phyloP scores from a whole-genome alignment of 2,329 filamentous ascomycete genomes.

The Orbilia brochopaga region DNA sequence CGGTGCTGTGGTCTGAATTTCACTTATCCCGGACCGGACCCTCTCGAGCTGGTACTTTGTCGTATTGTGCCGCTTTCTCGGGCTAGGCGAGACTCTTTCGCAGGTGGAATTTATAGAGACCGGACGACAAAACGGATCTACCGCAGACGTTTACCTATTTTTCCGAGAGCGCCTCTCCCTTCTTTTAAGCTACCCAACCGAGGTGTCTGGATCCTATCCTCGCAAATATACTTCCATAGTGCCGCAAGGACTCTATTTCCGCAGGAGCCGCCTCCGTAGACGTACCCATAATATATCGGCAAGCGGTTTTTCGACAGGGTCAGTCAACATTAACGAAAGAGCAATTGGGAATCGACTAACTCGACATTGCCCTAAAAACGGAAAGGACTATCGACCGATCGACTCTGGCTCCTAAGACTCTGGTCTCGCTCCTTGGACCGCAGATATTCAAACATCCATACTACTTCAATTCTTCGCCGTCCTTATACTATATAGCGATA shows the following conservation, averaged over 20 bases:
- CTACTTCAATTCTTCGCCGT: too few relatives aligned
- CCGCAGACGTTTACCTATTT: slow-evolving; percentile 35
- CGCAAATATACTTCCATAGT: slow-evolving; percentile 8
- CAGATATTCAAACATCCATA: too few relatives aligned
- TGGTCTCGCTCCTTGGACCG: too few relatives aligned
- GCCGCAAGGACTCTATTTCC: slow-evolving; percentile 17
- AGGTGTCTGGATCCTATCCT: slow-evolving; percentile 6
- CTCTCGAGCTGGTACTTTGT: slow-evolving; percentile 21
- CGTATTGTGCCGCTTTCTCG: slow-evolving; percentile 23
- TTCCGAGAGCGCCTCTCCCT: slow-evolving; percentile 49
- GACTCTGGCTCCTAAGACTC: too few relatives aligned
- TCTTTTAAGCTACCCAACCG: slow-evolving; percentile 16
- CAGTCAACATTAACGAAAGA: background rate
- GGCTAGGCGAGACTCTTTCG: slow-evolving; percentile 38
- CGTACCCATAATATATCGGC: background rate
- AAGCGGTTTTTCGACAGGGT: slow-evolving; percentile 1
- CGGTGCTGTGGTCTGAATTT: slow-evolving; percentile 22
- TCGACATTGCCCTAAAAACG: background rate
- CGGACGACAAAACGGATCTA: slow-evolving; percentile 45
- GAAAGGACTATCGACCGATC: background rate
- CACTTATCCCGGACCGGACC: slow-evolving; percentile 34
- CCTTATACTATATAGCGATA: background rate
- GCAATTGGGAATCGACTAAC: background rate
- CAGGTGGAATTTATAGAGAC: slow-evolving; percentile 47
- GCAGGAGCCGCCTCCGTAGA: background rate